Evolutionary conservation across 441 rosid species (phyloP), one percentile per base, ranked within the genome.

Genomic region (Eruca vesicaria): DNA sequence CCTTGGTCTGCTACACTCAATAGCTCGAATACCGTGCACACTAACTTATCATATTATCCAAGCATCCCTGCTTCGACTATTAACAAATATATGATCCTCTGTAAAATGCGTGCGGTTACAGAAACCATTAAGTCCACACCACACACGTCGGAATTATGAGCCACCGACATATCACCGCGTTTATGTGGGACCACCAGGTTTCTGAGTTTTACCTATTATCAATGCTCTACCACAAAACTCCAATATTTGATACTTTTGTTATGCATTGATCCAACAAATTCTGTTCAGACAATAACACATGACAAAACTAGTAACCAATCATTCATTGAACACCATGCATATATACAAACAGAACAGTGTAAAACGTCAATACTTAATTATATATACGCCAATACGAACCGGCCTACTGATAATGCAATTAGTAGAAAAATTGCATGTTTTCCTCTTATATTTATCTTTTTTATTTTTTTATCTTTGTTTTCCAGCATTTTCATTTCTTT

Each of bases 151-250:
- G 66, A 41, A 7, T 5, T 32, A 7, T 41, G 18, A 62, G 74
- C 81, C 74, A 73, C 81, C 81, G 78, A 78, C 81, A 68, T 62
- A 3, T 14, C 26, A 73, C 81, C 78, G 74, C 66, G 78, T 73
- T 20, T 62, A 31, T 1, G 0, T 67, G 21, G 81, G 81, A 32
- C 67, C 26, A n/a, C 81, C 43, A 72, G 43, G 5, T 3, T 63
- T 29, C 35, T 18, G 58, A 20, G 60, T 76, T 71, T 66, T 7
- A 16, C 18, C 20, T 65, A 1, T 20, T 31, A 11, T 33, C 36
- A 4, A 15, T 52, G 9, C 10, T 35, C 26, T 26, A 31, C 31
- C 9, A 2, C 65, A 36, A 18, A 7, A 8, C 2, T 20, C 31
- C 7, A 43, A 41, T 28, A 28, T 41, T 41, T 41, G 18, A 43